A percentile compares a stretch with the other conserved stretches of the same genome.
Evolutionary conservation across 2,329 filamentous ascomycete species (phyloP).

Genomic region (Nemania bipapillata): DNA sequence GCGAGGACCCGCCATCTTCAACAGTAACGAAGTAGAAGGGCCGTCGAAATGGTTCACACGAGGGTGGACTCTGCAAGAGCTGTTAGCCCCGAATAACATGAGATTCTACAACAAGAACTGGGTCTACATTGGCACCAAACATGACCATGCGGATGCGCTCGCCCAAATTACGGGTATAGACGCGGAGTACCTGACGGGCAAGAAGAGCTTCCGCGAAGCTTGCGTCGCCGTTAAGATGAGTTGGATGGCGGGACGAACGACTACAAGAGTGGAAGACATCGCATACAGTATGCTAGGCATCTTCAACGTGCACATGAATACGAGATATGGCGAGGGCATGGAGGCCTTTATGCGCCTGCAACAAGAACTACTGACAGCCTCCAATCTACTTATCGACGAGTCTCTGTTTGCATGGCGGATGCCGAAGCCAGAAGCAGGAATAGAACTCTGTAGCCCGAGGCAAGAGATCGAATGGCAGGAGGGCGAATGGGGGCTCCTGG

Average conservation of each 20-base stretch:
- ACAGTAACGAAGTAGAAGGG: conserved; percentile 21
- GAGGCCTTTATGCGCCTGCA: conserved; percentile 44
- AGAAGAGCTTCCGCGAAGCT: conserved; percentile 33
- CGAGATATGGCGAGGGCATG: conserved; percentile 48
- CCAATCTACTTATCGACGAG: conserved; percentile 1
- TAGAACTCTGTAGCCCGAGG: background rate
- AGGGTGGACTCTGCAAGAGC: conserved; percentile 31
- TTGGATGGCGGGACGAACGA: conserved; percentile 46
- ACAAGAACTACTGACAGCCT: conserved; percentile 2
- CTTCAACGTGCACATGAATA: conserved; percentile 48
- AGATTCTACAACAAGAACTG: conserved; percentile 45
- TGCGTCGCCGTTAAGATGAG: conserved; percentile 48
- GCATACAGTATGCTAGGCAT: conserved; percentile 50
- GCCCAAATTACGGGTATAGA: conserved; percentile 49
- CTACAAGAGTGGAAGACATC: conserved; percentile 43
- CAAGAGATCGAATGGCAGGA: conserved; percentile 3
- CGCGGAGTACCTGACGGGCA: conserved; percentile 9
- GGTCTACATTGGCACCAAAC: conserved; percentile 42
- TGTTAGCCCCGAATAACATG: conserved; percentile 43
- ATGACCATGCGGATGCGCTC: conserved; percentile 36
- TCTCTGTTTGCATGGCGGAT: conserved; percentile 19
- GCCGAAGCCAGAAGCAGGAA: background rate
- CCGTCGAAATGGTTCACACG: conserved; percentile 36
- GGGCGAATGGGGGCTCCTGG: conserved; percentile 20
- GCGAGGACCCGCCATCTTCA: background rate